Evolutionary conservation across 306 rosid genomes (phyloP), one percentile per base, ranked within the genome.

Genomic region (Acacia acuminata): DNA sequence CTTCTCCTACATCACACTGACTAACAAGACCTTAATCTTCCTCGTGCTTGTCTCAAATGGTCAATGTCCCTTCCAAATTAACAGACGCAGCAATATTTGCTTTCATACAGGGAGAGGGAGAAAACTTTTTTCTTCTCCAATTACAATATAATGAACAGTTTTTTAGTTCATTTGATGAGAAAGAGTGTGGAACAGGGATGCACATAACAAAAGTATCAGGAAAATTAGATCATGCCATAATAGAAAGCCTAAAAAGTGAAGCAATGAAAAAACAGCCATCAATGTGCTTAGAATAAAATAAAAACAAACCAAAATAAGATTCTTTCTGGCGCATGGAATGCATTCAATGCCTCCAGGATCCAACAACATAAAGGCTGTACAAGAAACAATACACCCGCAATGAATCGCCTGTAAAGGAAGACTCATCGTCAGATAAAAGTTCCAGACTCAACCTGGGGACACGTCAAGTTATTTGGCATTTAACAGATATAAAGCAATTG

Each of bases 331-430:
- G 82, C 99, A 96, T 51, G 91, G 78, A 81, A 88, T 86, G 90
- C 99, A 96, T 88, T 94, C 98, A 80, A 96, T 87, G 51, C 99
- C 99, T 84, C 99, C 99, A 65, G 94, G 97, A 90, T 96, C 99
- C 97, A 96, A 82, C 86, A 94, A 86, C 64, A 87, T 86, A 84
- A 94, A 92, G 78, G 93, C 85, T 60, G 83, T 84, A 90, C 88
- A 78, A 60, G 99, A 96, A 89, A 93, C 94, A 47, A 96, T 92
- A 76, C 99, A 96, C 71, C 99, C 99, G 75, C 99, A 96, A 83
- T 96, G 99, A 88, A 92, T 90, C 80, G 90, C 88, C 99, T 96
- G 97, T 89, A 89, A 85, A 85, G 79, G 75, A 83, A 80, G 84
- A 82, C 42, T 82, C 76, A 32, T 72, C 70, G 79, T 77, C 55